phyloP scores from a whole-genome alignment of 176 grass and related monocot genomes.

The Oryza nivara region DNA sequence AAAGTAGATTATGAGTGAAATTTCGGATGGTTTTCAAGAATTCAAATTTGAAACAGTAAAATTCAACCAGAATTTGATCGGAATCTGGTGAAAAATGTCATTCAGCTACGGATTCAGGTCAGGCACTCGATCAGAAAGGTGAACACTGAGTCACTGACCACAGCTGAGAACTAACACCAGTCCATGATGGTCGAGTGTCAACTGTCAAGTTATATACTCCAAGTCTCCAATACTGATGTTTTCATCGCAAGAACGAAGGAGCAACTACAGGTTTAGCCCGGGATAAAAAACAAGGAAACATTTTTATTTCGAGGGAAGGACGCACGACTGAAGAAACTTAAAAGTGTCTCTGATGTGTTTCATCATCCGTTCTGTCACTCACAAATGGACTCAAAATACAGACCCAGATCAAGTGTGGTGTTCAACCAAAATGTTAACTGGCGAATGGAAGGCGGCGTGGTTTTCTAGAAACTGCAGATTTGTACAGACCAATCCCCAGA shows the following conservation, averaged over 20 bases:
- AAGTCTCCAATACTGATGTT: too few species aligned
- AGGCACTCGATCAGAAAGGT: too few species aligned
- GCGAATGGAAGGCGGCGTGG: slow-evolving; percentile 11
- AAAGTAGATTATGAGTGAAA: too few species aligned
- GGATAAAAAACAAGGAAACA: neutral
- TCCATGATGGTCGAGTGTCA: neutral
- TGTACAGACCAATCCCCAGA: slow-evolving; percentile 41
- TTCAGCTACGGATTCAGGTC: too few species aligned
- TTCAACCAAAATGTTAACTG: slow-evolving; percentile 30
- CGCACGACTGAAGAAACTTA: neutral
- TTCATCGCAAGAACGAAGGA: too few species aligned
- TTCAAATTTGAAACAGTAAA: too few species aligned
- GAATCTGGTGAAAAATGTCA: too few species aligned
- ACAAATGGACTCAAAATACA: slow-evolving; percentile 33
- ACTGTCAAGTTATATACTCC: too few species aligned
- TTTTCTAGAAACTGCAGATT: slow-evolving; percentile 37
- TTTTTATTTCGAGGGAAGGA: neutral
- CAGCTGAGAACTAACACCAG: neutral
- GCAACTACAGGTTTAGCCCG: neutral
- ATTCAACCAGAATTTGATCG: too few species aligned
- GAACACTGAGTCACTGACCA: too few species aligned
- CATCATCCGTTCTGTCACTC: neutral
- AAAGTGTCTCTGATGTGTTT: neutral
- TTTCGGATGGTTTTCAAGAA: too few species aligned
- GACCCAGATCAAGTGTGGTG: slow-evolving; percentile 28